Evolutionary conservation across 2,329 filamentous ascomycete genomes (phyloP).

Genomic region (Aspergillus awamori): DNA sequence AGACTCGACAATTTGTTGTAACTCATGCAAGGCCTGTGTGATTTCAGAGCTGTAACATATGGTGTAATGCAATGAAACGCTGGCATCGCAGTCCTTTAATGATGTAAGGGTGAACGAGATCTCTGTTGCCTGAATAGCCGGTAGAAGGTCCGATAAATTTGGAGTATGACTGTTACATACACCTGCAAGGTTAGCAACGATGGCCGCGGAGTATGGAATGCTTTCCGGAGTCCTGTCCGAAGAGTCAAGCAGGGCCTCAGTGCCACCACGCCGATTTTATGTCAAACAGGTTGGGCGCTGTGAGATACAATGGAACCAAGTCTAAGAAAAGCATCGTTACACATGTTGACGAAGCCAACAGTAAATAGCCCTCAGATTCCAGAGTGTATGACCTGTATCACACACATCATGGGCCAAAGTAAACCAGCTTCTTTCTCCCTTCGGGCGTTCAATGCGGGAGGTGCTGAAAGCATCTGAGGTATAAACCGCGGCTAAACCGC

Average conservation of each 20-base stretch:
- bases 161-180: background rate
- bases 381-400: background rate
- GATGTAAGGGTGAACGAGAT: background rate
- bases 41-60: background rate
- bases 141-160: background rate
- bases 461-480: background rate
- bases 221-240: background rate
- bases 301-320: no score
- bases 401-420: background rate
- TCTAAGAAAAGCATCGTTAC: no score
- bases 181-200: background rate
- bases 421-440: background rate
- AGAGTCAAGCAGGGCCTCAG: background rate
- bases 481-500: background rate
- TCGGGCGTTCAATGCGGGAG: background rate
- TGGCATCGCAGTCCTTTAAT: background rate
- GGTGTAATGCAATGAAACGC: background rate
- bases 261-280: background rate
- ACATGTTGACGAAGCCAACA: background rate
- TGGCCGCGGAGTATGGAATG: background rate
- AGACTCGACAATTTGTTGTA: background rate
- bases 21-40: background rate
- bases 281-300: background rate
- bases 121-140: background rate
- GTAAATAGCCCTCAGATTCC: background rate